phyloP scores from a whole-genome alignment of 257 asterid species.

The Apocynum venetum region DNA sequence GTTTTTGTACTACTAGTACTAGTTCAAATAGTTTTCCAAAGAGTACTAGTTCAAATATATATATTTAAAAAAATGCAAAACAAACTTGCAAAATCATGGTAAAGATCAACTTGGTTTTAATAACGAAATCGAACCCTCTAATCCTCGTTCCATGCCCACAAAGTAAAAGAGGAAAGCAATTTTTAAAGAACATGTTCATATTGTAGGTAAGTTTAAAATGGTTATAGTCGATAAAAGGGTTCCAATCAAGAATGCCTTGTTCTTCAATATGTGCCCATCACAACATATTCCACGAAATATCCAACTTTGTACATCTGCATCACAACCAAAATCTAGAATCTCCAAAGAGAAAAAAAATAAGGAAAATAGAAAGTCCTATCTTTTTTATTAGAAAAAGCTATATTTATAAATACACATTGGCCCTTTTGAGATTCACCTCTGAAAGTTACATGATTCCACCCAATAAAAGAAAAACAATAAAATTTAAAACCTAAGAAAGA shows the following conservation, averaged over 20 bases:
- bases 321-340: conserved; percentile 19
- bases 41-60: too few species aligned
- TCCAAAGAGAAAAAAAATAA: background rate
- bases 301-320: conserved; percentile 11
- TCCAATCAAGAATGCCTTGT: conserved; percentile 7
- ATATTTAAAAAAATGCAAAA: too few species aligned
- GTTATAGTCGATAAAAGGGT: background rate
- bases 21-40: too few species aligned
- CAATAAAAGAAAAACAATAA: conserved; percentile 18
- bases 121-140: too few species aligned
- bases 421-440: conserved; percentile 39
- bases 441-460: conserved; percentile 42
- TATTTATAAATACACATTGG: conserved; percentile 36
- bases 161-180: too few species aligned
- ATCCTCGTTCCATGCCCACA: too few species aligned
- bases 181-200: background rate
- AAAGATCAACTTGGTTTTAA: too few species aligned
- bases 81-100: too few species aligned
- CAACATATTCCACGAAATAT: background rate
- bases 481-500: background rate
- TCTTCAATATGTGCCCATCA: background rate
- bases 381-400: conserved; percentile 27
- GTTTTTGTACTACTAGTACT: too few species aligned
- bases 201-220: background rate
- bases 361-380: conserved; percentile 1